These are phyloP conservation scores for Aspergillus egyptiacus DNA, from an alignment of 495 filamentous ascomycete genomes.

Conservation along the genomic window DNA sequence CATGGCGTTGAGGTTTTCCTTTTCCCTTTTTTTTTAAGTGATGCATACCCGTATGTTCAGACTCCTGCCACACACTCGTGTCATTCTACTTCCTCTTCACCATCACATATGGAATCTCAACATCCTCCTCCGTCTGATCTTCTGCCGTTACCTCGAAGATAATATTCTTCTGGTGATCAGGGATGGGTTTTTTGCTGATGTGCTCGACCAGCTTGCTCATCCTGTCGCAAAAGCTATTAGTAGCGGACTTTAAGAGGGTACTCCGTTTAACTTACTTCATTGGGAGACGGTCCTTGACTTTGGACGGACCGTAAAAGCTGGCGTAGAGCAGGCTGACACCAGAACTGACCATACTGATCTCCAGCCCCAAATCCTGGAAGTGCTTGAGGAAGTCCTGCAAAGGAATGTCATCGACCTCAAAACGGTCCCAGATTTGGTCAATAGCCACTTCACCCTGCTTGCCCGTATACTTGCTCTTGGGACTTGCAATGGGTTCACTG, in stretches of 20 bases:
- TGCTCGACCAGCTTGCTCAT: constrained; percentile 83
- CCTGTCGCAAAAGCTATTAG: constrained; percentile 32
- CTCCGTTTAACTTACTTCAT: constrained; percentile 52
- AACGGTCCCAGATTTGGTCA: constrained; percentile 97
- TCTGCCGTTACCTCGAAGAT: constrained; percentile 96
- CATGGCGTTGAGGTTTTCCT: not conserved
- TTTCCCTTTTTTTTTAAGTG: too few species aligned
- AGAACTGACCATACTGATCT: constrained; percentile 88
- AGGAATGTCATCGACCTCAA: constrained; percentile 83
- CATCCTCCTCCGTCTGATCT: constrained; percentile 84
- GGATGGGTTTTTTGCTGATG: constrained; percentile 87
- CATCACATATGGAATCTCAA: constrained; percentile 97
- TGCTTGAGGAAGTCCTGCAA: constrained; percentile 74
- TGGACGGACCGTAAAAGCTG: constrained; percentile 82
- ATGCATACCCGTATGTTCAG: not conserved
- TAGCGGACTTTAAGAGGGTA: not conserved
- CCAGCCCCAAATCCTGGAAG: constrained; percentile 73
- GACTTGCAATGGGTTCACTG: constrained; percentile 89
- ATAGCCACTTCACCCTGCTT: constrained; percentile 69
- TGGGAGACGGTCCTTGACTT: constrained; percentile 74
- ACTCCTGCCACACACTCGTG: not conserved
- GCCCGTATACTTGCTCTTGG: constrained; percentile 82
- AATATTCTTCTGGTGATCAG: constrained; percentile 85
- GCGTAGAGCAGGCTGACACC: constrained; percentile 96
- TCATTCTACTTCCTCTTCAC: constrained; percentile 58